Evolutionary conservation across 2,329 filamentous ascomycete genomes (phyloP), one percentile per base, ranked within the genome.

Genomic region (Curvularia sp.): DNA sequence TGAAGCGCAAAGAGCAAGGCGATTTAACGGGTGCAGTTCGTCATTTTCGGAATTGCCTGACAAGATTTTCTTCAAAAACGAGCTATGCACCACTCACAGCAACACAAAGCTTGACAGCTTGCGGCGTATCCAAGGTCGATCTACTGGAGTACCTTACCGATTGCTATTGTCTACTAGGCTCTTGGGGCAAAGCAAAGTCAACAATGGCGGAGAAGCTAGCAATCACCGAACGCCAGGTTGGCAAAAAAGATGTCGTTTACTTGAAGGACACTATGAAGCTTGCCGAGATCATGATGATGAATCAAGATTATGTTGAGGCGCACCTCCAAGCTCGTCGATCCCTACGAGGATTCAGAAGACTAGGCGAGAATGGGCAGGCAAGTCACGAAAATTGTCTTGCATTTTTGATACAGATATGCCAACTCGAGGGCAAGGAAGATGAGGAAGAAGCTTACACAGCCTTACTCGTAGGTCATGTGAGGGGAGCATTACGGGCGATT

Each of bases 391-490:
- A 61, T 18, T 62, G 53, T 31, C 50, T 69, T 28, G 31, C 28
- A 1, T 53, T 69, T 10, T 57, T 65, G 15, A 58, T 69, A n/a
- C 26, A 52, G 6, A 53, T 68, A 1, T 69, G 65, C 38, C 56
- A 52, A n/a, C 41, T 59, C 10, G 57, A 65, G 49, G 60, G 56
- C 1, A 65, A 64, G 22, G 18, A 57, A 4, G 65, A 68, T 35
- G 67, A 70, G 13, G 63, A 64, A 53, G 67, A 70, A 28, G 67
- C 58, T 35, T 70, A 70, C 52, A 42, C 56, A 35, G 65, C 57
- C 5, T 42, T 68, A 9, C 49, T 67, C 5, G 54, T 43, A 18
- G 63, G 52, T 24, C 51, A 63, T 31, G 53, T 30, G 33, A 46
- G 18, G 18, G 43, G 30, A n/a, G 5, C 31, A 5, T n/a, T 44